Evolutionary conservation across 2,329 filamentous ascomycete genomes (phyloP), one percentile per base, ranked within the genome.

Genomic region (Tolypocladium guangdongense): DNA sequence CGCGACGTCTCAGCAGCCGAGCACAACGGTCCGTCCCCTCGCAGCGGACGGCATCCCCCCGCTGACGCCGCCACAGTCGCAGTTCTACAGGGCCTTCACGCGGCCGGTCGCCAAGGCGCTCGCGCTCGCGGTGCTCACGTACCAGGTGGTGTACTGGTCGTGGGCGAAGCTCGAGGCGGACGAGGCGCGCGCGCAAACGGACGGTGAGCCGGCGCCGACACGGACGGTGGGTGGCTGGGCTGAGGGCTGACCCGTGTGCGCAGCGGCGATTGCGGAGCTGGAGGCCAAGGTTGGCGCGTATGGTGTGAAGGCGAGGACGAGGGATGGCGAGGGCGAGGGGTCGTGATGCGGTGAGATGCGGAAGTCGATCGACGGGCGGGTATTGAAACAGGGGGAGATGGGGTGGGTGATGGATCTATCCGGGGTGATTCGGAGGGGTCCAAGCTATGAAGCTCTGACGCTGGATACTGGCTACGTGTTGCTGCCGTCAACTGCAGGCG

Each of bases 131-230:
- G 78, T 90, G 53, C 83, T 89, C 64, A 86, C 84, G 2, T 93
- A 92, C 67, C 88, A 93, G 69, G 62, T 87, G n/a, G 69, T 78
- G 16, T 92, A 91, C 70, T 89, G 81, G 73, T 72, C 71, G 16
- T 93, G 88, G 88, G 66, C 81, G 38, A 88, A 85, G 68, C 74
- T 92, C 50, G 88, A 91, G 68, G 78, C 80, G 36, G 77, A 88
- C 52, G 88, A 93, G 71, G 74, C 80, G 54, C 82, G 78, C 63
- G 71, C 72, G 22, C 74, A 82, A 46, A 80, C 79, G 60, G 70
- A 78, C 59, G 77, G 83, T 85, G 62, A 55, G 73, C 63, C 63
- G 33, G 20, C 48, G 12, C 8, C 12, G 20, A 18, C 12, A 7
- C 6, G 27, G 11, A 8, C 43, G 11, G 14, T 7, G 16, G 14